Conservation (phyloP, 495 filamentous ascomycete species). For the Penicillium coprophilum region DNA sequence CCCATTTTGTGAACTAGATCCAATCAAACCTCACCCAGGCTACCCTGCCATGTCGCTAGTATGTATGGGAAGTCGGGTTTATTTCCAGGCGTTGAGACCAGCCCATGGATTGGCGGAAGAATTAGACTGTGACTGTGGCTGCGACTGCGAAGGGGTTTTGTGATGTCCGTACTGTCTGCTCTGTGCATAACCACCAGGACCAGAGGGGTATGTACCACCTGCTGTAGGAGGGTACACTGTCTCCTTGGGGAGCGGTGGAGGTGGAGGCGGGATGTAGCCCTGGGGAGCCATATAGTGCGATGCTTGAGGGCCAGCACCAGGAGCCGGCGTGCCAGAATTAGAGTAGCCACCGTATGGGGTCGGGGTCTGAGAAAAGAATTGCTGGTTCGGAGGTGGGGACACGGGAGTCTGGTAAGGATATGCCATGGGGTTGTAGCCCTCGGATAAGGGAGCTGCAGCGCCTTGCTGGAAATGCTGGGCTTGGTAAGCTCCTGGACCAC, state of each 20-base stretch:
- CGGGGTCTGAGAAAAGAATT: constrained; percentile 43
- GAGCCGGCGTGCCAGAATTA: constrained; percentile 38
- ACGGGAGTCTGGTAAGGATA: constrained; percentile 51
- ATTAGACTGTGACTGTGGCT: constrained; percentile 34
- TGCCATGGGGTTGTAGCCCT: constrained; percentile 56
- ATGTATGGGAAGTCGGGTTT: constrained; percentile 5
- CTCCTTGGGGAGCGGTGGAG: constrained; percentile 79
- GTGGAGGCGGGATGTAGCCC: constrained; percentile 88
- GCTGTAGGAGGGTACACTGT: constrained; percentile 64
- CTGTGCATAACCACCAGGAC: constrained; percentile 60
- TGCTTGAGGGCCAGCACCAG: constrained; percentile 20
- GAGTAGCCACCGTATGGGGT: constrained; percentile 36
- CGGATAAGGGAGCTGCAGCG: constrained; percentile 44
- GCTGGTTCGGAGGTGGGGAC: constrained; percentile 47
- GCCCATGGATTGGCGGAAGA: constrained; percentile 72
- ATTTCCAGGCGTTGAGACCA: constrained; percentile 85
- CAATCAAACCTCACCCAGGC: neutral
- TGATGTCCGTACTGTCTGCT: constrained; percentile 41
- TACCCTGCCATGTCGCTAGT: neutral
- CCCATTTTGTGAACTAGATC: neutral
- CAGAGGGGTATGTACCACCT: constrained; percentile 51
- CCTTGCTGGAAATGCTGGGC: constrained; percentile 48
- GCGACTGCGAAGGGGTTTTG: constrained; percentile 46
- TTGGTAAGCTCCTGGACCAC: constrained; percentile 31
- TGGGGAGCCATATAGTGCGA: constrained; percentile 58